These are phyloP conservation scores for Aspergillus texensis DNA, from an alignment of 2,329 filamentous ascomycete species.

Conservation along the genomic window DNA sequence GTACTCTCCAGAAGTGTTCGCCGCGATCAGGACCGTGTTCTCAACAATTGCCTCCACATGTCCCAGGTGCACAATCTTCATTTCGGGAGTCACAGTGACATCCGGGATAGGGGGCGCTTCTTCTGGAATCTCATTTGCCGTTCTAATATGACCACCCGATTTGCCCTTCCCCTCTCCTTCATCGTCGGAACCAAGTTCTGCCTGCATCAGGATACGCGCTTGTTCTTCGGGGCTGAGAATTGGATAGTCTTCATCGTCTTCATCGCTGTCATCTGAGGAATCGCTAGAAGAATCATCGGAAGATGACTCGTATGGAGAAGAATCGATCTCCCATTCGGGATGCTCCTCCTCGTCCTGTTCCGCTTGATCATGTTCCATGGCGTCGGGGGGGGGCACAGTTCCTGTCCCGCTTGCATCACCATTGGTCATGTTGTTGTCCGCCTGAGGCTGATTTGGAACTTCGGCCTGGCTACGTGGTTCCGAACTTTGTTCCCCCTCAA, in stretches of 20 bases:
- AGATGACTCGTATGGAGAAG: constrained; percentile 72
- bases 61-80: constrained; percentile 76
- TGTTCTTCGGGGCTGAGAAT: constrained; percentile 80
- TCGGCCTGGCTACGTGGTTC: constrained; percentile 11
- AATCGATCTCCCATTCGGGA: constrained; percentile 84
- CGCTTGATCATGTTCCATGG: constrained; percentile 10
- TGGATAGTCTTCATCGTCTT: constrained; percentile 64
- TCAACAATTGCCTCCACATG: constrained; percentile 76
- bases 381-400: constrained; percentile 10
- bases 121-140: constrained; percentile 75
- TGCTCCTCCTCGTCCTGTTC: constrained; percentile 49
- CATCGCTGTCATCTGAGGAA: constrained; percentile 58
- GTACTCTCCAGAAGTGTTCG: constrained; percentile 76
- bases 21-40: constrained; percentile 76
- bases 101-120: constrained; percentile 72
- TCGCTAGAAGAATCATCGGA: constrained; percentile 63
- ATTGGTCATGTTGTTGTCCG: constrained; percentile 5
- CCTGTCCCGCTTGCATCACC: constrained; percentile 10
- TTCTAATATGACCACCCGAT: constrained; percentile 62
- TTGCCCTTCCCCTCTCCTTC: constrained; percentile 62
- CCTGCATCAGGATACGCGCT: constrained; percentile 81
- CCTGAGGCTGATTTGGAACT: constrained; percentile 6
- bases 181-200: constrained; percentile 77
- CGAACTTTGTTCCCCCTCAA: constrained; percentile 31
- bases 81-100: constrained; percentile 74